phyloP scores from a whole-genome alignment of 2,329 filamentous ascomycete genomes.

The Blastomyces silverae region DNA sequence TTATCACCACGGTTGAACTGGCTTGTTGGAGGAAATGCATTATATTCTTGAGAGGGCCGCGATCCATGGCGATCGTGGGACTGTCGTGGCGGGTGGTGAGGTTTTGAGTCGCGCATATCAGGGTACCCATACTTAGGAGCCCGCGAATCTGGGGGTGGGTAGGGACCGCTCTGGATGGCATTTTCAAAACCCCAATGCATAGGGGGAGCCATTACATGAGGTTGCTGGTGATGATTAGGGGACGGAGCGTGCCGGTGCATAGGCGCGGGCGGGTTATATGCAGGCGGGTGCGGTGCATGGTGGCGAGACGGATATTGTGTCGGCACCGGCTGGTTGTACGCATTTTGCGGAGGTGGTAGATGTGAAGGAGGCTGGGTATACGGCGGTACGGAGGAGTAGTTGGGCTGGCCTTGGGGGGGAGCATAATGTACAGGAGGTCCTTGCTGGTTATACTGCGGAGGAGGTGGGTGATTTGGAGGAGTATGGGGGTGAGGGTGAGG shows the following conservation, averaged over 20 bases:
- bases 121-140: constrained; percentile 44
- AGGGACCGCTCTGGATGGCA: not conserved
- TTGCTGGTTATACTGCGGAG: constrained; percentile 19
- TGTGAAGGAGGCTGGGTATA: constrained; percentile 15
- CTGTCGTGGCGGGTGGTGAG: constrained; percentile 11
- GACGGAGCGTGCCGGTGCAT: constrained; percentile 24
- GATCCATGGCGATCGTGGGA: constrained; percentile 17
- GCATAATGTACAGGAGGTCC: constrained; percentile 18
- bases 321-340: constrained; percentile 23
- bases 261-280: constrained; percentile 16
- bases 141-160: constrained; percentile 32
- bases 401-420: constrained; percentile 13
- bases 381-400: constrained; percentile 7
- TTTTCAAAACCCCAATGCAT: constrained; percentile 51
- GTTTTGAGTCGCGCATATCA: constrained; percentile 30
- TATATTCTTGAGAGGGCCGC: constrained; percentile 24
- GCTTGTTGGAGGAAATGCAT: constrained; percentile 20
- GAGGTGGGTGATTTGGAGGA: constrained; percentile 16
- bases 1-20: constrained; percentile 19
- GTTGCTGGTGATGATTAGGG: constrained; percentile 19
- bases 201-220: constrained; percentile 49
- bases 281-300: constrained; percentile 22
- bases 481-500: constrained; percentile 17
- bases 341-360: constrained; percentile 22
- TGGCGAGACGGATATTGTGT: constrained; percentile 25